Evolutionary conservation across 805 yeast genomes (phyloP), one percentile per base, ranked within the genome.

Genomic region (Yarrowia sp.): DNA sequence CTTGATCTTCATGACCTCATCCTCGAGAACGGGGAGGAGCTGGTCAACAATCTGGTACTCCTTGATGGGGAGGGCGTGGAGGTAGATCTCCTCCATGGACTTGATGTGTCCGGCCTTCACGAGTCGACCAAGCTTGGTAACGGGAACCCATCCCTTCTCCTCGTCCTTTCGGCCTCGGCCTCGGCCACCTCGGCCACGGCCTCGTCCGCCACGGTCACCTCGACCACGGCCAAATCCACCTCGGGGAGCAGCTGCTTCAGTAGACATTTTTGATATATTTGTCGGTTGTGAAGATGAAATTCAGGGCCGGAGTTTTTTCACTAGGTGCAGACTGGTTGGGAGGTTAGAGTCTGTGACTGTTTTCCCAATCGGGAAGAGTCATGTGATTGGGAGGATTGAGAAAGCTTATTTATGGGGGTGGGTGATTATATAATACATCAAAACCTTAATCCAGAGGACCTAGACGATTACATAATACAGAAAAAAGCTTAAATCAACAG

Each of bases 71-170:
- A 95, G 87, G 80, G 99, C 89, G 93, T 95, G 98, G 81, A 94
- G 86, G 95, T 92, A 95, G 87, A 95, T 91, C 87, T 95, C 97
- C 87, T 95, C 99, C 78, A 95, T 85, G 79, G 96, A 84, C 81
- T 93, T 83, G 85, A 95, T 87, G 90, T 95, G 94, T 84, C 97
- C 97, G 79, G 98, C 97, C 87, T 92, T 92, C 76, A 95, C 99
- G 80, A 95, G 89, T 90, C 99, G 94, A 85, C 99, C 99, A 82
- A 95, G 91, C 89, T 95, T 95, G 95, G 99, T 95, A 82, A 95
- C 98, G 86, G 99, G 99, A 79, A 88, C 88, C 99, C 99, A 95
- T 79, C 96, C 97, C 87, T 94, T 93, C 88, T 95, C 98, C 85
- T 94, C 98, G 75, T 85, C 87, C 79, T 85, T 85, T 82, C 93